Evolutionary conservation across 768 basidiomycete genomes (phyloP).

Genomic region (Russula griseocarnosa): DNA sequence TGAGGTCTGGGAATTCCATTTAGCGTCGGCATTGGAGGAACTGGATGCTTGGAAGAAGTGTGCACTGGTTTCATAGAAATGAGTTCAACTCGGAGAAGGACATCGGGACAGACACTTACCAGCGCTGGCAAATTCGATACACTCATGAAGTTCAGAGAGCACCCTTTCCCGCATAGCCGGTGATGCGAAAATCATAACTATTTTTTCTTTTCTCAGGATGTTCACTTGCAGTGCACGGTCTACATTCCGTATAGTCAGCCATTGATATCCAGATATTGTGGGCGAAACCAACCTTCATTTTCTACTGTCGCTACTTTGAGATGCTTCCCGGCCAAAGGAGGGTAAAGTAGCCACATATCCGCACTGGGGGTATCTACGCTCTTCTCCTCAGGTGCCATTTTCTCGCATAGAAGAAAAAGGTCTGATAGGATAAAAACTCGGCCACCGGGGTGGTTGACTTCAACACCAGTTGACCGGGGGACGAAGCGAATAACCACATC

Average conservation of each 20-base stretch:
- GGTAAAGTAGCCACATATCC: conserved; percentile 92
- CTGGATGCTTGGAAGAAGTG: conserved; percentile 54
- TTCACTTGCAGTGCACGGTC: conserved; percentile 71
- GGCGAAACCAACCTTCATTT: conserved; percentile 49
- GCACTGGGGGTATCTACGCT: conserved; percentile 53
- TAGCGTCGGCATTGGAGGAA: conserved; percentile 61
- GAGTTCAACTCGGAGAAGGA: background rate
- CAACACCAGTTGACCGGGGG: conserved; percentile 67
- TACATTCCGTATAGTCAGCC: conserved; percentile 34
- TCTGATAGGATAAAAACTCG: conserved; percentile 90
- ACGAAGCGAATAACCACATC: conserved; percentile 75
- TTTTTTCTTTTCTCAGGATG: conserved; percentile 84
- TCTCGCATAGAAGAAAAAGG: conserved; percentile 85
- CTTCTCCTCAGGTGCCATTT: conserved; percentile 57
- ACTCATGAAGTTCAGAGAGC: conserved; percentile 70
- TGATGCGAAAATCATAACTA: conserved; percentile 63
- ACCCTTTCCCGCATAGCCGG: conserved; percentile 56
- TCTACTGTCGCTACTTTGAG: conserved; percentile 62
- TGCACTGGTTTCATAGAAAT: conserved; percentile 12
- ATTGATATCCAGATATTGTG: conserved; percentile 1
- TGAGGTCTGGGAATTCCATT: conserved; percentile 26
- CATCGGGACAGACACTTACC: conserved; percentile 46
- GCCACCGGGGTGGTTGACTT: conserved; percentile 70
- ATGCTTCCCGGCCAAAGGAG: conserved; percentile 93
- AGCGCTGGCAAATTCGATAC: conserved; percentile 73